Percentiles rank a stretch among this genome's conserved stretches.
These are phyloP conservation scores for Yarrowia osloensis DNA, from an alignment of 805 yeast genomes.

Conservation along the genomic window DNA sequence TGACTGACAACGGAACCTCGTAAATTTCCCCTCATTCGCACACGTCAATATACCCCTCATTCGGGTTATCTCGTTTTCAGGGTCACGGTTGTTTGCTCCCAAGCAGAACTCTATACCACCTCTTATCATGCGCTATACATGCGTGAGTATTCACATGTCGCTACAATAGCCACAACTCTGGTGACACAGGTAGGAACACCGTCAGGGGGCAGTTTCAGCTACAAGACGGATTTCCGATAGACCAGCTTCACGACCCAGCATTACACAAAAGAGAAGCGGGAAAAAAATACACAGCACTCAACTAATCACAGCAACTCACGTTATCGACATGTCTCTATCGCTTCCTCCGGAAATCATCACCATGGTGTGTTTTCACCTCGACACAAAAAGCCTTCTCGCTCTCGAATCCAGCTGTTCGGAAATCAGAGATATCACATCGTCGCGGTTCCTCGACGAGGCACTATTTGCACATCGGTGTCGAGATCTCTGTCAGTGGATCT, in stretches of 20 bases:
- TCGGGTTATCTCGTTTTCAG: not conserved
- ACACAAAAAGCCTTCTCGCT: conserved; percentile 12
- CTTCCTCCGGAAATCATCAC: conserved; percentile 21
- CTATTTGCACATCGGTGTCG: conserved; percentile 6
- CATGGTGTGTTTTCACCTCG: conserved; percentile 8
- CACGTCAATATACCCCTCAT: too few species aligned
- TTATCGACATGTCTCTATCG: not conserved
- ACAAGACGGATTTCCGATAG: not conserved
- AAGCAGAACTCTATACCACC: conserved; percentile 15
- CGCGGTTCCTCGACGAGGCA: conserved; percentile 7
- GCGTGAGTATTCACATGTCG: conserved; percentile 14
- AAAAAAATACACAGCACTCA: not conserved
- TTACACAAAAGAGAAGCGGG: not conserved
- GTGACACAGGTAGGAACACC: conserved; percentile 4
- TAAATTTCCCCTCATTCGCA: not conserved
- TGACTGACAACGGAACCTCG: not conserved
- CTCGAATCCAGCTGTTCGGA: conserved; percentile 3
- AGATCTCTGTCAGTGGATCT: conserved; percentile 13
- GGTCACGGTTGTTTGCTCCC: conserved; percentile 8
- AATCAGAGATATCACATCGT: not conserved
- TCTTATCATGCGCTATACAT: conserved; percentile 29
- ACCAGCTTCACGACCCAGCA: not conserved
- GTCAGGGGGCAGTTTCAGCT: not conserved
- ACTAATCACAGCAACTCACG: not conserved
- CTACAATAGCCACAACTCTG: not conserved